phyloP scores from a whole-genome alignment of 208 protist genomes.

The Tritrichomonas foetus region DNA sequence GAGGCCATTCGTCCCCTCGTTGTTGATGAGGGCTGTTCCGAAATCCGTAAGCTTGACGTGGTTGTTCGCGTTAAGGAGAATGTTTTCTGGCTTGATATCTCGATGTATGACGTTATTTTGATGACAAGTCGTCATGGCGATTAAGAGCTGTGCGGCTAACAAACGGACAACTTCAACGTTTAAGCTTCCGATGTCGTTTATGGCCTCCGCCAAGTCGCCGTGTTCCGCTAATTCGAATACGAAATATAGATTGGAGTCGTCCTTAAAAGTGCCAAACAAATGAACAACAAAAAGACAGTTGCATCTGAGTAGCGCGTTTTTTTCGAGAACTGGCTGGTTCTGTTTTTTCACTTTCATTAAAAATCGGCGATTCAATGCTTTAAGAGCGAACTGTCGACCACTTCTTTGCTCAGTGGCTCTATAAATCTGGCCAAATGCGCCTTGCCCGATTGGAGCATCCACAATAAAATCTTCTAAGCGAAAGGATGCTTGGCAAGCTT shows the following conservation, averaged over 20 bases:
- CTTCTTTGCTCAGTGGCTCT: background rate
- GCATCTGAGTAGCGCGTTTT: background rate
- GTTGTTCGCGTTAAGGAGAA: conserved; percentile 64
- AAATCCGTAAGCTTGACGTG: conserved; percentile 99
- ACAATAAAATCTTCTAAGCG: conserved; percentile 32
- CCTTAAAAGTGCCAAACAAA: background rate
- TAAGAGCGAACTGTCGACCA: background rate
- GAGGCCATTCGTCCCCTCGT: background rate
- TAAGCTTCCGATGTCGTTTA: conserved; percentile 2
- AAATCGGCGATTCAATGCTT: background rate
- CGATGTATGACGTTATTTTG: conserved; percentile 77
- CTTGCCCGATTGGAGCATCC: background rate
- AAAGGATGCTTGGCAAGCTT: background rate
- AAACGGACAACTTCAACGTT: background rate
- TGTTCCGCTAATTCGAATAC: conserved; percentile 10
- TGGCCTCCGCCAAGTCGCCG: conserved; percentile 14
- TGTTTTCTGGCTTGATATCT: conserved; percentile 71
- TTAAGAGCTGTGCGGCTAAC: background rate
- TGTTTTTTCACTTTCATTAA: conserved; percentile 32
- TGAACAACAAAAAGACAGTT: background rate
- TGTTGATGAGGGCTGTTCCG: conserved; percentile 61
- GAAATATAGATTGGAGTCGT: conserved; percentile 22
- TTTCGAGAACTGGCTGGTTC: background rate
- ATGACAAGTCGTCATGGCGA: conserved; percentile 68
- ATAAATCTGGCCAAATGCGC: conserved; percentile 24